Evolutionary conservation across 2,329 filamentous ascomycete genomes (phyloP), one percentile per base, ranked within the genome.

Genomic region (Leptographium lundbergii): DNA sequence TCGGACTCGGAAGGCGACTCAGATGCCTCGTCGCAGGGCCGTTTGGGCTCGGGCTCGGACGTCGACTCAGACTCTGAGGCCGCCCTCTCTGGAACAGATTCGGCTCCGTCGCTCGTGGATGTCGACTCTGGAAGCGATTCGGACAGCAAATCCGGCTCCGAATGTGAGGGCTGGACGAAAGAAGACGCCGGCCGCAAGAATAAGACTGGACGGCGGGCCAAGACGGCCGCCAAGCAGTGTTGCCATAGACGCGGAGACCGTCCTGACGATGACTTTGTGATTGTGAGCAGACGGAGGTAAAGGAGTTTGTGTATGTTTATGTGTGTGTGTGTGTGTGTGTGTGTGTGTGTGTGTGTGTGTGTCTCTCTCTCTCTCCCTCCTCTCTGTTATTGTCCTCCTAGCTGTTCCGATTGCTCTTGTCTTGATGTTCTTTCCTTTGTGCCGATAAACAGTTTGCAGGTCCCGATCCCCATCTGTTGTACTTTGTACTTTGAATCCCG

Each of bases 21-120:
- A 9, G 54, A 47, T 11, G 17, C 17, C 3, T 45, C 54, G 48
- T 39, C 36, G 36, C 36, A 17, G 13, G 54, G 39, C 27, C 24
- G 34, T 19, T 61, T 42, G 5, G 57, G 55, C 45, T 56, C 48
- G 85, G 47, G 47, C 4, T 32, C 34, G 45, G 25, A 39, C 11
- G 57, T 54, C 4, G 22, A 25, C 14, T 53, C 53, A 5, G 25
- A 51, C n/a, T 53, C 27, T 19, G 39, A 32, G 13, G 24, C 45
- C 50, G 29, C 14, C 7, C 51, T 45, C 2, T 39, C 36, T 39
- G 36, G 36, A 17, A 39, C 36, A 17, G 36, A 17, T 17, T 39
- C 36, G 36, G 36, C 13, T 39, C 14, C 36, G 6, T 2, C 32
- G 36, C 2, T 39, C 14, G 36, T 39, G 13, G 36, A 17, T 39